Evolutionary conservation across 1,139 yeast genomes (phyloP).

Genomic region (Nakaseomyces nivariensis): DNA sequence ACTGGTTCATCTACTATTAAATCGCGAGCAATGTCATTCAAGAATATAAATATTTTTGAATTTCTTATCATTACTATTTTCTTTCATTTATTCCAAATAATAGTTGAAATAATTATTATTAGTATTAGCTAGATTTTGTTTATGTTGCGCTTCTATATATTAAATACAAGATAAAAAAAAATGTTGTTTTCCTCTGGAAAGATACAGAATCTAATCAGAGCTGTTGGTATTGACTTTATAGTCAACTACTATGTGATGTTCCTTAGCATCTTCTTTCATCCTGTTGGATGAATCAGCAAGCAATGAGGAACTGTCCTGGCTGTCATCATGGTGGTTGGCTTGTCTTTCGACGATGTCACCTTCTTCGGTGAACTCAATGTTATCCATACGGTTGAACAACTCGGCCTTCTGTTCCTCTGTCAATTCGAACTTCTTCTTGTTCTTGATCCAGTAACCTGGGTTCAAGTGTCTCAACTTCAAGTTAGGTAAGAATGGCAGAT

Average conservation of each 20-base stretch:
- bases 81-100: no score
- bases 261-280: not conserved
- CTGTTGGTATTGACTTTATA: not conserved
- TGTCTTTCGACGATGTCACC: conserved; percentile 19
- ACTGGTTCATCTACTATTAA: no score
- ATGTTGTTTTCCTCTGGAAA: not conserved
- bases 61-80: no score
- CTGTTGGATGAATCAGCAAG: not conserved
- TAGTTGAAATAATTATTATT: no score
- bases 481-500: conserved; percentile 48
- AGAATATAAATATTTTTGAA: no score
- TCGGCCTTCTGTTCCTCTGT: conserved; percentile 43
- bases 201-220: not conserved
- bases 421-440: conserved; percentile 54
- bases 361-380: conserved; percentile 29
- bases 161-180: not conserved
- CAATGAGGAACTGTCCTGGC: not conserved
- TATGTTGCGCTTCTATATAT: no score
- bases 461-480: conserved; percentile 47
- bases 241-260: not conserved
- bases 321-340: not conserved
- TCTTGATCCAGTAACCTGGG: conserved; percentile 64
- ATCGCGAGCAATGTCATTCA: no score
- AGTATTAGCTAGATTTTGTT: no score
- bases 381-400: conserved; percentile 40